These are phyloP conservation scores for Excoecaria agallocha DNA, from an alignment of 345 rosid species.

Conservation along the genomic window DNA sequence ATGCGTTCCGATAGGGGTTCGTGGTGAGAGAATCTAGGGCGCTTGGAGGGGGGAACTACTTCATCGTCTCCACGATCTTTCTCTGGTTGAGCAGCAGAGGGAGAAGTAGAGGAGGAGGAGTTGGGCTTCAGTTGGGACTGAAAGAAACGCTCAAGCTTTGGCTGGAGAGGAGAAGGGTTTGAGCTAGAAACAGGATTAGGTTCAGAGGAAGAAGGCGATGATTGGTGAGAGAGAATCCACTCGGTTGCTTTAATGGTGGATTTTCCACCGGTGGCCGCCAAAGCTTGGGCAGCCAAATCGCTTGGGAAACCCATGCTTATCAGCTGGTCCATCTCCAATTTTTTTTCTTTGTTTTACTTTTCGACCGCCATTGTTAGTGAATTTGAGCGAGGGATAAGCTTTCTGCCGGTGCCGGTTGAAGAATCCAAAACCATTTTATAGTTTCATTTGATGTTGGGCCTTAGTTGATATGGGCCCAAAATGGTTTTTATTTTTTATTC, in stretches of 20 bases:
- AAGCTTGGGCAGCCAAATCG: conserved; percentile 55
- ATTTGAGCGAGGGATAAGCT: conserved; percentile 12
- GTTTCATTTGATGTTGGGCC: too few relatives aligned
- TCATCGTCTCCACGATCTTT: conserved; percentile 7
- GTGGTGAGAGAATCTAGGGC: conserved; percentile 29
- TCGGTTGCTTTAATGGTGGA: conserved; percentile 59
- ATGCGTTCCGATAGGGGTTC: conserved; percentile 71
- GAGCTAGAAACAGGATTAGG: conserved; percentile 4
- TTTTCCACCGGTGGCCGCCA: conserved; percentile 60
- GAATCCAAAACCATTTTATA: too few relatives aligned
- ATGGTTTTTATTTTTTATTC: too few relatives aligned
- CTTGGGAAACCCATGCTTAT: conserved; percentile 54
- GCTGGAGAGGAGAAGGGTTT: conserved; percentile 32
- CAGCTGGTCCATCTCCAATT: conserved; percentile 58
- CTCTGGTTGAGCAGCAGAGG: conserved; percentile 7
- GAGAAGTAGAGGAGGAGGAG: conserved; percentile 7
- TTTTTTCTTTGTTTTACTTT: too few relatives aligned
- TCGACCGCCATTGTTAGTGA: conserved; percentile 27
- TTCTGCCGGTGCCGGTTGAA: conserved; percentile 23
- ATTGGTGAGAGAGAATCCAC: conserved; percentile 45
- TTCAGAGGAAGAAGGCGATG: conserved; percentile 9
- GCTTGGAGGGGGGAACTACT: conserved; percentile 31
- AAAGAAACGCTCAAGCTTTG: conserved; percentile 61
- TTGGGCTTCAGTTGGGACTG: conserved; percentile 30
- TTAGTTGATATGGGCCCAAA: too few relatives aligned